Percentiles rank a stretch among this genome's conserved stretches.
Conservation (phyloP, 495 filamentous ascomycete species). For the Penicillium lagena region DNA sequence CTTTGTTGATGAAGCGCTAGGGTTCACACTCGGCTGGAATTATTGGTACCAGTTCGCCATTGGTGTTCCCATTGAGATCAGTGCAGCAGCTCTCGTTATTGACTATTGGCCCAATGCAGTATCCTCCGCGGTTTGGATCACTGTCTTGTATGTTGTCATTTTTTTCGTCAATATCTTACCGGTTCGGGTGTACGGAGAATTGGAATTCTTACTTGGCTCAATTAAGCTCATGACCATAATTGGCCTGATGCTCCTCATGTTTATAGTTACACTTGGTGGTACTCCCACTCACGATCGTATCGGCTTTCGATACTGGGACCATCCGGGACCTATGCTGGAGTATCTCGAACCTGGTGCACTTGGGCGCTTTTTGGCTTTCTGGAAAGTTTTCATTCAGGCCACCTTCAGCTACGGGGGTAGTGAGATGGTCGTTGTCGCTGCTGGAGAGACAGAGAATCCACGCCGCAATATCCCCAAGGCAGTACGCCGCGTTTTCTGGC, state of each 20-base stretch:
- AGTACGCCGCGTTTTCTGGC: constrained; percentile 72
- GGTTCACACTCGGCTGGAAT: constrained; percentile 68
- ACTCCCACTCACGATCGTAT: constrained; percentile 14
- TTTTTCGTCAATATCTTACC: constrained; percentile 33
- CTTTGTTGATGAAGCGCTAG: constrained; percentile 59
- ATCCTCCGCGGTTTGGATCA: constrained; percentile 32
- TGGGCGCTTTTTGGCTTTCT: constrained; percentile 40
- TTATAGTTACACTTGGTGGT: constrained; percentile 40
- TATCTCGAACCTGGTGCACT: constrained; percentile 27
- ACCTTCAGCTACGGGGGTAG: constrained; percentile 46
- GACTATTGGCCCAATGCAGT: constrained; percentile 52
- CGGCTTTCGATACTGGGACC: constrained; percentile 42
- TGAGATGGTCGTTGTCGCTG: constrained; percentile 70
- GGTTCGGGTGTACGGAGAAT: constrained; percentile 40
- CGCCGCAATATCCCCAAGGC: constrained; percentile 67
- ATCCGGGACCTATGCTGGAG: constrained; percentile 41
- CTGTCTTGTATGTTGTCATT: constrained; percentile 37
- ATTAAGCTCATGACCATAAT: constrained; percentile 42
- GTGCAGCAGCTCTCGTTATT: constrained; percentile 58
- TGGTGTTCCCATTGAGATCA: constrained; percentile 60
- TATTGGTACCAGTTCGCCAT: constrained; percentile 46
- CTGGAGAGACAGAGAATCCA: constrained; percentile 73
- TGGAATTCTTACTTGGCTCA: constrained; percentile 36
- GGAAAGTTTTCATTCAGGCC: constrained; percentile 31
- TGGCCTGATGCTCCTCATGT: constrained; percentile 39